Conservation (phyloP, 2,329 filamentous ascomycete genomes). For the Aspergillus puulaauensis region DNA sequence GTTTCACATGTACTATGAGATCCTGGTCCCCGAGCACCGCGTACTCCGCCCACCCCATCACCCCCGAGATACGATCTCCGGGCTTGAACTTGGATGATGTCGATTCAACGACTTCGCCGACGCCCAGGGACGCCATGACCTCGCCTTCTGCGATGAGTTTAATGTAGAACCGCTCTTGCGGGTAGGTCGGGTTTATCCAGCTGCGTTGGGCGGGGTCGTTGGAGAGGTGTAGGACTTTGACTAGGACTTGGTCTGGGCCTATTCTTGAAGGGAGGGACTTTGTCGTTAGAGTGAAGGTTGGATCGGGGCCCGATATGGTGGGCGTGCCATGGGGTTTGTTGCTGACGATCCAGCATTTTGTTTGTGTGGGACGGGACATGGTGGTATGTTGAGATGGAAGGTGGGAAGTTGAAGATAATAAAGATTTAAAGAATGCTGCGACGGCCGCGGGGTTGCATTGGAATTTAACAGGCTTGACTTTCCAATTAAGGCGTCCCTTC, state of each 20-base stretch:
- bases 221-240: constrained; percentile 32
- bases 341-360: background rate
- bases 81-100: background rate
- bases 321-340: background rate
- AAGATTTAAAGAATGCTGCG: too few relatives aligned
- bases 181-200: constrained; percentile 45
- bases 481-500: background rate
- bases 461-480: background rate
- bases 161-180: constrained; percentile 46
- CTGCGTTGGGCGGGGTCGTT: constrained; percentile 56
- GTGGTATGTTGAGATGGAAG: background rate
- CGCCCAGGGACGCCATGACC: background rate
- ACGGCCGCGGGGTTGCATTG: background rate
- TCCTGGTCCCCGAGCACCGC: background rate
- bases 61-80: background rate
- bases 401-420: background rate
- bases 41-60: background rate
- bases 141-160: constrained; percentile 43
- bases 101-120: background rate
- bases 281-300: background rate
- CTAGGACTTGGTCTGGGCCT: background rate
- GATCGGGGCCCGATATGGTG: background rate
- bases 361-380: background rate
- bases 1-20: background rate
- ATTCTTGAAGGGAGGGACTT: background rate